Evolutionary conservation across 2,329 filamentous ascomycete species (phyloP).

Genomic region (Talaromyces sp.): DNA sequence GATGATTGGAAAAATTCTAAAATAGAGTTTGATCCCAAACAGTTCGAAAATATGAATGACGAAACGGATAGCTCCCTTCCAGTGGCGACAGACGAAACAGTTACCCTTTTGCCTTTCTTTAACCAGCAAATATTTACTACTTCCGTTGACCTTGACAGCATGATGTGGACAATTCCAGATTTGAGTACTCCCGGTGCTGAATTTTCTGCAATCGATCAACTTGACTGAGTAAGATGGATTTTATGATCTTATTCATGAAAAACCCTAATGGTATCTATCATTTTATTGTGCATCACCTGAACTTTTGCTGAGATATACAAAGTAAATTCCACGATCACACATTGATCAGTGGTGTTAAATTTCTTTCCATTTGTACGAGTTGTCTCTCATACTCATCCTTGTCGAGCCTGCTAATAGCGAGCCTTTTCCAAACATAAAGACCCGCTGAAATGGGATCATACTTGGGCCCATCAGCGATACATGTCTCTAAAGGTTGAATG

Average conservation of each 20-base stretch:
- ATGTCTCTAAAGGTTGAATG: conserved; percentile 6
- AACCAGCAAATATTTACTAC: neutral
- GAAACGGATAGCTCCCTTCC: neutral
- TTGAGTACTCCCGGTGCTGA: neutral
- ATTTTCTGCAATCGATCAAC: neutral
- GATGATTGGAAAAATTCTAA: conserved; percentile 6
- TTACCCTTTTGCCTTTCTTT: neutral
- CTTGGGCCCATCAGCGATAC: conserved; percentile 3
- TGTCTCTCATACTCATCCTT: conserved; percentile 7
- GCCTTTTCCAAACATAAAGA: conserved; percentile 9
- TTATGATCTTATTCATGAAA: neutral
- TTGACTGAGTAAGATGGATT: neutral
- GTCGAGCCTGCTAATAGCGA: conserved; percentile 6
- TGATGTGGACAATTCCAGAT: neutral
- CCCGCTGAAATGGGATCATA: conserved; percentile 7
- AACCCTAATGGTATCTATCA: neutral
- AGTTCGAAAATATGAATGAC: neutral
- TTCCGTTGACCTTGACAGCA: conserved; percentile 1
- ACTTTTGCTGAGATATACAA: neutral
- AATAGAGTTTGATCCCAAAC: neutral
- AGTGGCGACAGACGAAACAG: neutral
- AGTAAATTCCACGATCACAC: neutral
- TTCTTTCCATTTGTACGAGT: conserved; percentile 2
- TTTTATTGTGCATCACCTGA: neutral
- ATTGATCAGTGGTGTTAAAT: neutral